Evolutionary conservation across 75 land plant species (phyloP).

Genomic region (Cupressus sempervirens): DNA sequence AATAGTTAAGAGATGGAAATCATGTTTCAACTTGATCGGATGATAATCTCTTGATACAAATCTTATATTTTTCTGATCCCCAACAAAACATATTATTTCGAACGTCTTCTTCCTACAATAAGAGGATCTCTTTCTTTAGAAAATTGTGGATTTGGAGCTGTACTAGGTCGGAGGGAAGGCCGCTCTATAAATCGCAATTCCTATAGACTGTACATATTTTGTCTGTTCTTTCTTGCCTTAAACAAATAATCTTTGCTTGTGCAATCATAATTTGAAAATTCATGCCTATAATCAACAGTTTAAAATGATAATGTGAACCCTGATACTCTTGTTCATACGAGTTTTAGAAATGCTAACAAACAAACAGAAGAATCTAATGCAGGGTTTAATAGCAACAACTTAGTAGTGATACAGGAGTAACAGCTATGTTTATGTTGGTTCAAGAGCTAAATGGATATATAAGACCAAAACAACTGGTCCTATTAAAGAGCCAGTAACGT

Average conservation of each 20-base stretch:
- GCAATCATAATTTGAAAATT: background rate
- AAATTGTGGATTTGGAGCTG: background rate
- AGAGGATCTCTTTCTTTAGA: background rate
- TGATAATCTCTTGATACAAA: background rate
- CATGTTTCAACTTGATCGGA: background rate
- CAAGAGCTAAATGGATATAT: background rate
- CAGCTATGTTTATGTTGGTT: background rate
- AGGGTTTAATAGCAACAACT: background rate
- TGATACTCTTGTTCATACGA: background rate
- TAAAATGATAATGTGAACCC: background rate
- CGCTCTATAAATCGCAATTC: background rate
- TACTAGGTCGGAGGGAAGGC: too few species aligned
- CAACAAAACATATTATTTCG: background rate
- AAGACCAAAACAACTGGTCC: background rate
- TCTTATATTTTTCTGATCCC: background rate
- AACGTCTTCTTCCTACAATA: background rate
- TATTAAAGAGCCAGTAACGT: background rate
- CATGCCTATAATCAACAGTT: background rate
- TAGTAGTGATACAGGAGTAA: background rate
- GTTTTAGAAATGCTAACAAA: background rate
- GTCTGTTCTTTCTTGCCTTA: background rate
- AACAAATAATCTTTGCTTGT: background rate
- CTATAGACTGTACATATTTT: background rate
- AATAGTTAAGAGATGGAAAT: background rate
- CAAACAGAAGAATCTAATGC: background rate